A percentile compares a stretch with the other conserved stretches of the same genome.
Conservation (phyloP, 176 grass and related monocot species). For the Guadua angustifolia region DNA sequence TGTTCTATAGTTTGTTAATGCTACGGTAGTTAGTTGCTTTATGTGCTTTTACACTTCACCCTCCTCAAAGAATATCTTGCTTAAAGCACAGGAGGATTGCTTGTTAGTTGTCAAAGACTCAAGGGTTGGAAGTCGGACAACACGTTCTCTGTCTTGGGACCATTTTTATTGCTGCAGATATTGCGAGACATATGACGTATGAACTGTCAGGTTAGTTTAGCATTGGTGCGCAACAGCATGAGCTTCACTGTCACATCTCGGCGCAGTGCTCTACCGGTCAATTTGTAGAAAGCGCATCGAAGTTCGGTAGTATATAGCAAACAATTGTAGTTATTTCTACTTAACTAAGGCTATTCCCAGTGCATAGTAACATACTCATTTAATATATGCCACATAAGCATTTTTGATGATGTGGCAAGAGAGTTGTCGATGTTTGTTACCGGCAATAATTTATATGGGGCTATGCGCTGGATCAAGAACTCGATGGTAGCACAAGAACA, state of each 20-base stretch:
- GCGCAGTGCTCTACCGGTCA: not conserved
- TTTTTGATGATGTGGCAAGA: too few species aligned
- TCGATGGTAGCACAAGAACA: too few species aligned
- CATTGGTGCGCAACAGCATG: not conserved
- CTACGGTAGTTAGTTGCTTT: not conserved
- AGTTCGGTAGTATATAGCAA: not conserved
- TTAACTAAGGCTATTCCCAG: too few species aligned
- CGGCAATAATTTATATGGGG: too few species aligned
- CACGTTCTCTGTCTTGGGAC: not conserved
- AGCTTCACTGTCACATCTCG: conserved; percentile 11
- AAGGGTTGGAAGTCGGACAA: not conserved
- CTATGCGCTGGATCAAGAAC: too few species aligned
- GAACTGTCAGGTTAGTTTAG: conserved; percentile 16
- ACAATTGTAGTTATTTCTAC: not conserved
- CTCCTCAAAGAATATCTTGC: not conserved
- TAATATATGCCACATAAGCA: too few species aligned
- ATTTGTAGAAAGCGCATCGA: not conserved
- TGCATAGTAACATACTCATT: too few species aligned
- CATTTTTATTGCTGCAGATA: not conserved
- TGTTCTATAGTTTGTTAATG: not conserved
- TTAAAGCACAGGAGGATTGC: not conserved
- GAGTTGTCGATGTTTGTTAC: too few species aligned
- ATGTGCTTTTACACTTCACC: not conserved
- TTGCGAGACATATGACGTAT: not conserved
- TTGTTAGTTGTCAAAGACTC: not conserved